These are phyloP conservation scores for Russula abietina DNA, from an alignment of 768 basidiomycete species.

Conservation along the genomic window DNA sequence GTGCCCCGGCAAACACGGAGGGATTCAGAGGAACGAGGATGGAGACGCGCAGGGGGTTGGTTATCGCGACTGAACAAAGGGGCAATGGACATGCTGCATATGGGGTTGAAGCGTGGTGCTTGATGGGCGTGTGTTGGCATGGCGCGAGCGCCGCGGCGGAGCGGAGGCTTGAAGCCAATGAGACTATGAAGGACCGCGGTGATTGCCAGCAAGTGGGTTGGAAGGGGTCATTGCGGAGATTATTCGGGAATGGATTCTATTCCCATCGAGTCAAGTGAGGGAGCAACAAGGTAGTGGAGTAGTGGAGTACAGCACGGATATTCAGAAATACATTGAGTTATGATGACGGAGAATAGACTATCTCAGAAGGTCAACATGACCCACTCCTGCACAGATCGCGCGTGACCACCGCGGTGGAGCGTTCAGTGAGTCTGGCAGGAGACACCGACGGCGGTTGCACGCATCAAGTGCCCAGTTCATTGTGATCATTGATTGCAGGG, in stretches of 20 bases:
- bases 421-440: neutral
- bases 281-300: neutral
- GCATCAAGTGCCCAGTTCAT: neutral
- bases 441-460: neutral
- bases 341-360: neutral
- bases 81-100: neutral
- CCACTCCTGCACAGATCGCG: neutral
- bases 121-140: neutral
- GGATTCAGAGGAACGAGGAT: neutral
- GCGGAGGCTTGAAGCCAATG: neutral
- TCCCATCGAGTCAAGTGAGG: neutral
- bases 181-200: conserved; percentile 6
- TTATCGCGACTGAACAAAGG: neutral
- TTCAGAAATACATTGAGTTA: too few species aligned
- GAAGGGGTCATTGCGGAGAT: conserved; percentile 9
- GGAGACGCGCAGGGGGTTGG: neutral
- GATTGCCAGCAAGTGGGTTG: conserved; percentile 9
- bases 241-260: conserved; percentile 9
- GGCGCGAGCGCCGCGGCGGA: conserved; percentile 12
- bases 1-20: conserved; percentile 12
- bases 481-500: neutral
- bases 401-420: neutral
- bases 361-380: neutral
- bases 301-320: too few species aligned
- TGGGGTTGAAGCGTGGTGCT: neutral